Conservation (phyloP, 208 protist genomes). For the Trypanosoma vivax region DNA sequence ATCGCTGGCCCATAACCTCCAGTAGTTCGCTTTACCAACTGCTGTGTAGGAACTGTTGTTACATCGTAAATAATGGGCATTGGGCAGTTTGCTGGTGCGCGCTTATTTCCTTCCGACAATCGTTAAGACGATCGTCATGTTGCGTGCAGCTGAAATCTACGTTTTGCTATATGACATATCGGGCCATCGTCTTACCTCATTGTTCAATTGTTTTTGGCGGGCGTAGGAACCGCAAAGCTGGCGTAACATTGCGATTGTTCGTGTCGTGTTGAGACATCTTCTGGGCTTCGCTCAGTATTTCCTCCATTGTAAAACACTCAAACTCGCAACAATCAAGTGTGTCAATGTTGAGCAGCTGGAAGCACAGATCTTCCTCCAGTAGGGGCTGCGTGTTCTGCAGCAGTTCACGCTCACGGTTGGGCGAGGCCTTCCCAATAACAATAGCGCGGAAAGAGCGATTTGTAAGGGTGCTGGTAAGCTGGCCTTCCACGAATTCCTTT, state of each 20-base stretch:
- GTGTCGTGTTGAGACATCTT: slow-evolving; percentile 20
- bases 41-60: no score
- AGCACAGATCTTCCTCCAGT: slow-evolving; percentile 24
- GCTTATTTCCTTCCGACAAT: no score
- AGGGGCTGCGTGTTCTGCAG: slow-evolving; percentile 16
- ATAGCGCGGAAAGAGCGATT: slow-evolving; percentile 40
- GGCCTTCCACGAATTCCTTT: slow-evolving; percentile 29
- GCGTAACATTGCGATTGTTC: slow-evolving; percentile 21
- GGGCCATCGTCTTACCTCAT: no score
- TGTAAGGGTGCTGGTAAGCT: slow-evolving; percentile 21
- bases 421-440: slow-evolving; percentile 27
- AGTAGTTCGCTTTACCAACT: no score
- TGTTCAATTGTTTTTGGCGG: slow-evolving; percentile 8
- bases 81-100: no score
- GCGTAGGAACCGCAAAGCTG: slow-evolving; percentile 54
- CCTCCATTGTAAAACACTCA: slow-evolving; percentile 42
- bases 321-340: slow-evolving; percentile 32
- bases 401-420: slow-evolving; percentile 11
- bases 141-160: no score
- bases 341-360: slow-evolving; percentile 45
- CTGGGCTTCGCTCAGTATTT: slow-evolving; percentile 37
- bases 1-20: no score
- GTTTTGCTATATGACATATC: no score
- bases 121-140: no score
- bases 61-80: no score